Evolutionary conservation across 257 asterid species (phyloP), one percentile per base, ranked within the genome.

Genomic region (Ilex aquifolium): DNA sequence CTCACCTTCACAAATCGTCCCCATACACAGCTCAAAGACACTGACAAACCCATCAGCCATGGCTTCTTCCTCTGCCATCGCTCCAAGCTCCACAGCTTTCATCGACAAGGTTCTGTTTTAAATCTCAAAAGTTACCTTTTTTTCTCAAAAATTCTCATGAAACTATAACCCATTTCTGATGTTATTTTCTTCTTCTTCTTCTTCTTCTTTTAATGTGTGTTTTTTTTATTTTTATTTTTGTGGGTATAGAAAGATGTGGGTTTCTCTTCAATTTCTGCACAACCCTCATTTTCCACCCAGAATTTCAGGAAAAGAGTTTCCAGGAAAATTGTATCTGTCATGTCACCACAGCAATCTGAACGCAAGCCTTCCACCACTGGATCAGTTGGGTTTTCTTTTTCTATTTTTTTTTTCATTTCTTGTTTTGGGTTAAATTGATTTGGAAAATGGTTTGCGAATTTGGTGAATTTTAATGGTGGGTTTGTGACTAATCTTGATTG

Each of bases 341-440:
- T 88, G 95, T 71, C 95, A 53, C 87, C 95, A 0, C 88, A 84
- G 62, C 96, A 89, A 79, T 80, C 82, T 63, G 88, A 79, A 76
- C 82, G 95, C 39, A 85, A 72, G 50, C 92, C 96, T 5, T 71
- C 96, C 58, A 76, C 83, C 17, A 86, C 96, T 49, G 96, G 98
- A 62, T 80, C 88, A 66, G 98, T 88, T 50, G 31, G 63, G 12
- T 70, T 30, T 63, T 51, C 12, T 15, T 44, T 32, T 21, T 55
- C 51, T 44, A 3, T 63, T 52, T 5, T 13, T 30, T 1, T 10
- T 57, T 27, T 6, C 13, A 13, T 50, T 42, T 30, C 13, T 27
- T 65, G 32, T 48, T 32, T 30, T 13, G 13, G 53, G 13, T 55
- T 13, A 13, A 66, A 63, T 49, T 69, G 64, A 64, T 62, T 69